Conservation (phyloP, 306 rosid genomes). For the Cucurbita pepo region DNA sequence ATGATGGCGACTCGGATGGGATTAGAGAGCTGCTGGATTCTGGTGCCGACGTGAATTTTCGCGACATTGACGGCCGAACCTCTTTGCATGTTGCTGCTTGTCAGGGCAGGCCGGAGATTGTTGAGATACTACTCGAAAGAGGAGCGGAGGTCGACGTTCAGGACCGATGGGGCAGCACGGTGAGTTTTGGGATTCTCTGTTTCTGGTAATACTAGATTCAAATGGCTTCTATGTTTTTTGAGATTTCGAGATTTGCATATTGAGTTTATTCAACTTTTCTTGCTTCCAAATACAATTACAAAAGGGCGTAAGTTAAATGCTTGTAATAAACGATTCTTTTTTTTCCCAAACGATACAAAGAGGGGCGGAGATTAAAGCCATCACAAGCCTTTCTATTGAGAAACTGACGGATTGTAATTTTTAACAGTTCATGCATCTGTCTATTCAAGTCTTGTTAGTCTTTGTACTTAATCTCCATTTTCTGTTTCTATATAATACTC, state of each 20-base stretch:
- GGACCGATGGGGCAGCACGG: constrained; percentile 94
- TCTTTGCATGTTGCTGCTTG: constrained; percentile 83
- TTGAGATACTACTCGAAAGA: constrained; percentile 40
- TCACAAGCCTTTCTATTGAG: background rate
- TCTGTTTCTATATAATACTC: background rate
- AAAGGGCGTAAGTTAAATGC: background rate
- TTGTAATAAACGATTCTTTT: no score
- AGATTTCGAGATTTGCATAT: background rate
- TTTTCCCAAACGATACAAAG: background rate
- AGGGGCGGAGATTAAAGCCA: background rate
- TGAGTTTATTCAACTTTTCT: background rate
- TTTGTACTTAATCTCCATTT: background rate
- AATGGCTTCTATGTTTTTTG: background rate
- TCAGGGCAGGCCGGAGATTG: constrained; percentile 55
- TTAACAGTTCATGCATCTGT: background rate
- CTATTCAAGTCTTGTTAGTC: background rate
- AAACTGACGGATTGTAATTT: background rate
- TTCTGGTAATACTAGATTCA: background rate
- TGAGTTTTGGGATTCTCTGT: constrained; percentile 10
- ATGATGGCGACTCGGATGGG: constrained; percentile 72
- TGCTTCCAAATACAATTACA: background rate
- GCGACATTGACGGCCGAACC: constrained; percentile 71
- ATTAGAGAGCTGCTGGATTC: constrained; percentile 50
- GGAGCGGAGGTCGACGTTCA: constrained; percentile 46
- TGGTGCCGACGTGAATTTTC: constrained; percentile 56